Base-by-base conservation (phyloP, 2,329 filamentous ascomycete genomes). In the Dothistroma pini region DNA sequence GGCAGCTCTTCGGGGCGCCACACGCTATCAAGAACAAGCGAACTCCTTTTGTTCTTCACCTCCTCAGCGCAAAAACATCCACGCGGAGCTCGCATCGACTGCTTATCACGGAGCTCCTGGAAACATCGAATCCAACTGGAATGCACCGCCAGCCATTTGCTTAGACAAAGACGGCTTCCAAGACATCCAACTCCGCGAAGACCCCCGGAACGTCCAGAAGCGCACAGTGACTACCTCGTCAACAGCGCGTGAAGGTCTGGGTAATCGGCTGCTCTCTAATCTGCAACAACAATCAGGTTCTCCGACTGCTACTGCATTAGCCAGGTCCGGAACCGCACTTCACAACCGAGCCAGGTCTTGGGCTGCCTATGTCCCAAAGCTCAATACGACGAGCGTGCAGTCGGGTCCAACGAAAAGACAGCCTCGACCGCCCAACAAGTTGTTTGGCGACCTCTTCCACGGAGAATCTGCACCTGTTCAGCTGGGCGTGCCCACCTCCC, bases 381-480 rank as follows among this genome's bases (percentile, higher is more conserved):
- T 71, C 25, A 71, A 65, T 63, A 63, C 60, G 12, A 65, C 44
- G 50, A 63, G 25, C 56, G 62, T 38, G 41, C 38, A 32, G 14
- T 19, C 44, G 32, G 41, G 31, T 21, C 32, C 32, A 16, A 12
- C 51, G 2, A 35, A 35, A 53, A 29, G 31, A 21, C 51, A 32
- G 21, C 31, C 57, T 16, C 14, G 57, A 9, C 55, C 57, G 21
- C 44, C 32, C 4, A 59, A 59, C n/a, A 63, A 63, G 61, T 52
- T 74, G 25, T 71, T 75, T 54, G 69, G 68, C 49, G 68, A 72
- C 50, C 64, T 73, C 11, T 75, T 74, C 66, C 66, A 62, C 62
- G 72, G 72, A 50, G 71, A 72, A 50, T 74, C 72, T 25, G 72
- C 72, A 19, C 71, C 71, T 2, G 67, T 75, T n/a, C 66, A 68